These are phyloP conservation scores for Alternaria solani DNA, from an alignment of 2,329 filamentous ascomycete species.

Conservation along the genomic window DNA sequence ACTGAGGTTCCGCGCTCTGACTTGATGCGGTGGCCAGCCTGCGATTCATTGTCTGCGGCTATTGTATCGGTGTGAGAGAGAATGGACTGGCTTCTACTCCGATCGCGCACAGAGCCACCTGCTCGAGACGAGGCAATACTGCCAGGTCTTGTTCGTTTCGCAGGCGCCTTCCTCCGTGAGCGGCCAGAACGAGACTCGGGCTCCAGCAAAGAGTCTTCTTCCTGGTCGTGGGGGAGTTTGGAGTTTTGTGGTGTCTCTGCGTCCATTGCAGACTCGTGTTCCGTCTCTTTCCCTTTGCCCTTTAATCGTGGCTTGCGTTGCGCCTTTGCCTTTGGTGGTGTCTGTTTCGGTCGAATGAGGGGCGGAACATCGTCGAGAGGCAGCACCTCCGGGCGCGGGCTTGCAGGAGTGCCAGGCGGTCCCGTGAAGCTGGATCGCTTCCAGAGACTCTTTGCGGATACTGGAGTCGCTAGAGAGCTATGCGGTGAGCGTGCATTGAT, in stretches of 20 bases:
- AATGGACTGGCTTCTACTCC: slow-evolving; percentile 60
- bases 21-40: slow-evolving; percentile 54
- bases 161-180: slow-evolving; percentile 40
- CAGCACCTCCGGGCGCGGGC: slow-evolving; percentile 34
- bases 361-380: slow-evolving; percentile 42
- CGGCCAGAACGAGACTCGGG: slow-evolving; percentile 41
- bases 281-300: slow-evolving; percentile 37
- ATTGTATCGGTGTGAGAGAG: slow-evolving; percentile 56
- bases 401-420: slow-evolving; percentile 24
- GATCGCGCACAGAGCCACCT: slow-evolving; percentile 54
- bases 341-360: slow-evolving; percentile 24
- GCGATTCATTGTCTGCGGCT: slow-evolving; percentile 51
- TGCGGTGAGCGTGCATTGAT: slow-evolving; percentile 32
- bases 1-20: slow-evolving; percentile 57
- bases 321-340: slow-evolving; percentile 32
- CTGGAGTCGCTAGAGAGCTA: slow-evolving; percentile 36
- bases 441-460: slow-evolving; percentile 44
- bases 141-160: slow-evolving; percentile 43
- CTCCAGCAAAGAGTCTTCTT: slow-evolving; percentile 36
- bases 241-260: slow-evolving; percentile 25
- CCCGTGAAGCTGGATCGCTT: slow-evolving; percentile 32
- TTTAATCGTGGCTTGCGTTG: slow-evolving; percentile 36
- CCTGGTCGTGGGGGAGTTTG: slow-evolving; percentile 24
- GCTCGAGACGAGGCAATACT: slow-evolving; percentile 59
- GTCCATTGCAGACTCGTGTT: slow-evolving; percentile 22